Evolutionary conservation across 2,329 filamentous ascomycete species (phyloP), one percentile per base, ranked within the genome.

Genomic region (Ceratocystis albifundus): DNA sequence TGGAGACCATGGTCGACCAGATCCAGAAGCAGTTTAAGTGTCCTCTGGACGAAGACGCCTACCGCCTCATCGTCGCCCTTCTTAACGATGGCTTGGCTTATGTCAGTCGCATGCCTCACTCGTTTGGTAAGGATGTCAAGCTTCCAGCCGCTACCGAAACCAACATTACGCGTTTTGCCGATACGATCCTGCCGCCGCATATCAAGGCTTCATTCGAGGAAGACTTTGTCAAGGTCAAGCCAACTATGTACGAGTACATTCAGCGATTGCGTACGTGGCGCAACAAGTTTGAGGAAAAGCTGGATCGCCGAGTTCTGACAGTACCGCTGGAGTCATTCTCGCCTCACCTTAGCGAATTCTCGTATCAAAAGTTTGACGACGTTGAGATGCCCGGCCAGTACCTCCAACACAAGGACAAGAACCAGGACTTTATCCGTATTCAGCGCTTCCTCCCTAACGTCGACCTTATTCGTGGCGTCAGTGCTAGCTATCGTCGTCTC

Each of bases 1-100:
- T 99, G 94, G 94, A 99, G 78, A 96, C 93, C 0, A 99, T 97
- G 91, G 92, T 97, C 36, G 94, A 99, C 74, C 93, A 97, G 76
- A 96, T 99, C 68, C 89, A 94, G 75, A 97, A 97, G 80, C 88
- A 97, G 76, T 99, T 99, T 83, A 99, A 99, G 77, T 97, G 94
- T 72, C 93, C 93, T 15, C 93, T 93, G 0, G 94, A 99, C 72
- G 94, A 99, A 75, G 94, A 99, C 77, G 95, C 94, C 1, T 97
- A 97, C 76, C 84, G 94, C 62, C 81, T 99, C 17, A 99, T 99
- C 70, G 93, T 97, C n/a, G 95, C 94, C 2, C 79, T 99, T 10
- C 84, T 99, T 25, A 99, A 99, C 74, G 94, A 99, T 75, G 94
- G 90, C 0, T 78, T 99, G 65, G 90, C 90, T 32, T 96, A 96